Conservation (phyloP, 139 green algal species). For the Picochlorum costavermella region DNA sequence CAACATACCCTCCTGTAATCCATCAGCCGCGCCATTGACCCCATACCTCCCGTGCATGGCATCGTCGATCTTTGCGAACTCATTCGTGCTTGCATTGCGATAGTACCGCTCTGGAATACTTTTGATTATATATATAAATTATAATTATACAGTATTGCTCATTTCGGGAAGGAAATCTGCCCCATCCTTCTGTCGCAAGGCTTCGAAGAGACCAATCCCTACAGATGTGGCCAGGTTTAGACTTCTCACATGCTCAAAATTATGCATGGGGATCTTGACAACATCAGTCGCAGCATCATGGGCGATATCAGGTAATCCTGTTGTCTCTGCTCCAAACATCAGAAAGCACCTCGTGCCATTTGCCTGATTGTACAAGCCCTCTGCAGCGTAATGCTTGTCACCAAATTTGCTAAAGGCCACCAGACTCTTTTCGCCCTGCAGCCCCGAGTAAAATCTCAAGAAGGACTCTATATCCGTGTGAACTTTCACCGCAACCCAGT, state of each 20-base stretch:
- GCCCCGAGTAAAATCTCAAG: slow-evolving; percentile 28
- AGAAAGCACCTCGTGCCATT: slow-evolving; percentile 29
- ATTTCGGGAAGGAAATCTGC: slow-evolving; percentile 13
- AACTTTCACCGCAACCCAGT: slow-evolving; percentile 57
- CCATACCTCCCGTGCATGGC: too few relatives aligned
- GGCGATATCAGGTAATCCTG: slow-evolving; percentile 58
- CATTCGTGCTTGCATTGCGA: too few relatives aligned
- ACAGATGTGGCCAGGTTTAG: slow-evolving; percentile 75
- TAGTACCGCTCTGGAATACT: too few relatives aligned
- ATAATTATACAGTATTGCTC: background rate
- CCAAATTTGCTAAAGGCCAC: slow-evolving; percentile 71
- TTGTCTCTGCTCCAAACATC: slow-evolving; percentile 67
- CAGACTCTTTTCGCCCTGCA: slow-evolving; percentile 43
- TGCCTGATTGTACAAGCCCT: slow-evolving; percentile 51
- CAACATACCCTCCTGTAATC: too few relatives aligned
- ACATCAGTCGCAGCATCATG: slow-evolving; percentile 42
- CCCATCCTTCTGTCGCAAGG: slow-evolving; percentile 73
- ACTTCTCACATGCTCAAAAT: slow-evolving; percentile 67
- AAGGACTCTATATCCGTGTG: slow-evolving; percentile 67
- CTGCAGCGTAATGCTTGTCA: slow-evolving; percentile 37
- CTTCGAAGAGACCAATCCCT: slow-evolving; percentile 81
- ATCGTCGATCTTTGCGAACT: too few relatives aligned
- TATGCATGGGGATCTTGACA: slow-evolving; percentile 79
- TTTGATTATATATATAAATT: background rate
- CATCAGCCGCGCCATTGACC: too few relatives aligned